Conservation (phyloP, 139 green algal species). For the Auxenochlorella pyrenoidosa region DNA sequence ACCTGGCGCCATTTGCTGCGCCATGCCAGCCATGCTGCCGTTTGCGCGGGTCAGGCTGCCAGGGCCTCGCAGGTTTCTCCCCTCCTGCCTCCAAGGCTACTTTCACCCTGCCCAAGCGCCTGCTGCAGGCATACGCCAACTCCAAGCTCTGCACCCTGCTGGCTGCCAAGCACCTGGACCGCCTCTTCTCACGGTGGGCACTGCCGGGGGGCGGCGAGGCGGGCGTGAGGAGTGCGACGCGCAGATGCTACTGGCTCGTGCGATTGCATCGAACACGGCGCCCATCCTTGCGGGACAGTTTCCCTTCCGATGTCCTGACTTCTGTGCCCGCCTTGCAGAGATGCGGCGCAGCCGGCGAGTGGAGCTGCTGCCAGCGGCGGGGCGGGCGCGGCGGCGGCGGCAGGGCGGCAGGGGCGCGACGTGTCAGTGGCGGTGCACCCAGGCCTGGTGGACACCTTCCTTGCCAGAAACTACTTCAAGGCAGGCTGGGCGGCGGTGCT, state of each 20-base stretch:
- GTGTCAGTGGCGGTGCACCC: conserved; percentile 59
- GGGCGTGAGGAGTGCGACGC: neutral
- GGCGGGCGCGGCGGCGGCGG: neutral
- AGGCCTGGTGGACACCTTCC: conserved; percentile 66
- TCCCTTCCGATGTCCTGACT: neutral
- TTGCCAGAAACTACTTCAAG: conserved; percentile 63
- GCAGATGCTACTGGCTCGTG: neutral
- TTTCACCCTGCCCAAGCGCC: no score
- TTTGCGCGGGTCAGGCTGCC: no score
- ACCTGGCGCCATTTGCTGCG: no score
- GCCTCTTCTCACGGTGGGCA: neutral
- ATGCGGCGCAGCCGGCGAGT: neutral
- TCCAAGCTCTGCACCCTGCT: conserved; percentile 74
- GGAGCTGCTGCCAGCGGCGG: conserved; percentile 17
- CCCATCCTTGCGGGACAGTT: neutral
- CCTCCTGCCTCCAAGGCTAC: no score
- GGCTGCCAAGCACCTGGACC: conserved; percentile 63
- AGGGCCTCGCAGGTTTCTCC: no score
- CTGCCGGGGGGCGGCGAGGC: neutral
- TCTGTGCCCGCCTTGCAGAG: no score
- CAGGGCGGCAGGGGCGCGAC: neutral
- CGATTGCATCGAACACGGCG: no score
- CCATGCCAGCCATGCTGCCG: neutral
- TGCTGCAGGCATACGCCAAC: conserved; percentile 56
- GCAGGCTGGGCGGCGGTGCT: neutral